Base-by-base conservation (phyloP, 2,329 filamentous ascomycete species). In the Sarocladium strictum region DNA sequence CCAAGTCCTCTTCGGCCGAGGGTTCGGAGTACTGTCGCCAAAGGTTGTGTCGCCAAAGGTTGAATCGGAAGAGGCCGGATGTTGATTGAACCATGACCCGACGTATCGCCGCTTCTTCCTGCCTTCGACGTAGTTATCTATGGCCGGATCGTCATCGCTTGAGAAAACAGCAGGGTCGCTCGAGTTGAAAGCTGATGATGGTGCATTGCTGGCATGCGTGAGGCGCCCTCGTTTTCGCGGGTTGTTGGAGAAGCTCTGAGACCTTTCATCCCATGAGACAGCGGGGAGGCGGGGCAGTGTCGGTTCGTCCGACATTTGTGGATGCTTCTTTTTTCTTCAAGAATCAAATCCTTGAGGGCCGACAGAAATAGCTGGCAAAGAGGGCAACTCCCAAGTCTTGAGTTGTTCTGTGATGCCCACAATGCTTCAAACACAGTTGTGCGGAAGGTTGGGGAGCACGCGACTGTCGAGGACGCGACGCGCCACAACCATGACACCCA, bases 131-230 rank as follows among this genome's bases (percentile, higher is more conserved):
- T 88, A 88, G 61, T 86, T 85, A 57, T 87, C 84, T 49, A 85
- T 66, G 1, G 80, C 79, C 2, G 83, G 83, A 55, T 88, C 85
- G 62, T 89, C 85, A 56, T 90, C 86, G 65, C 83, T 86, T 3
- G 85, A 89, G 67, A 90, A 90, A 24, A 89, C 67, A 50, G 83
- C 78, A 3, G 85, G 85, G 62, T 90, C 86, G 63, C 86, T 89
- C 19, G 85, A 89, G 64, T 84, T 83, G 64, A 79, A 71, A 35
- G 72, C 63, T 2, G 63, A 52, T 33, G 35, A 57, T 3, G 66
- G 58, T 54, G 65, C 63, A 56, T 65, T 62, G 23, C 62, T 63
- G 26, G 62, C 56, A 19, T 55, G 60, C 17, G 64, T 60, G 29
- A 63, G 61, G 40, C 69, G 66, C 53, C 64, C 65, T 60, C 72